phyloP scores from a whole-genome alignment of 163 green algal species.

The Prototheca stagnorum region DNA sequence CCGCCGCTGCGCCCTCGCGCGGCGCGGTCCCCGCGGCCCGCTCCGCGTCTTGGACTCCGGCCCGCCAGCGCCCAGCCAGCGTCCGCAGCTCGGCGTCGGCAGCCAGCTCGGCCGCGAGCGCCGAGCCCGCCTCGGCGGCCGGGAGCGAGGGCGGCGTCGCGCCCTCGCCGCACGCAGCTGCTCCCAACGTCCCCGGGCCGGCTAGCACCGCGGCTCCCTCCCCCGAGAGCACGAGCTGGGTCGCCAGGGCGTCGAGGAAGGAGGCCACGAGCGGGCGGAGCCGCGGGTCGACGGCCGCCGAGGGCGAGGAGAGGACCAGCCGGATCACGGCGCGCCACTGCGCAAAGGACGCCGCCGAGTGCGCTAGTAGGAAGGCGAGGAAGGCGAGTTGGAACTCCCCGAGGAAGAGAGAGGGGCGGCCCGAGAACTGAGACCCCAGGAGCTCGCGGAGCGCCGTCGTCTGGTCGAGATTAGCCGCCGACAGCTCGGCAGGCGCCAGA shows the following conservation, averaged over 20 bases:
- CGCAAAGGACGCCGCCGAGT: conserved; percentile 53
- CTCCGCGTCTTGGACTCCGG: not conserved
- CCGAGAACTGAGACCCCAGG: conserved; percentile 1
- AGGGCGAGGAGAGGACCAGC: conserved; percentile 49
- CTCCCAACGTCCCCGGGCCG: not conserved
- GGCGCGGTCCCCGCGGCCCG: not conserved
- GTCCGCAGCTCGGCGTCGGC: too few species aligned
- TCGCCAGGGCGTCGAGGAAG: conserved; percentile 5
- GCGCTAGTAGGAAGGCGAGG: conserved; percentile 65
- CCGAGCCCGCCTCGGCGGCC: too few species aligned
- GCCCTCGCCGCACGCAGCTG: not conserved
- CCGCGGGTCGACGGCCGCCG: conserved; percentile 19
- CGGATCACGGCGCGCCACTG: conserved; percentile 70
- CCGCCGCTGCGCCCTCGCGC: conserved; percentile 26
- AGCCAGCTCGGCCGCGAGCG: too few species aligned
- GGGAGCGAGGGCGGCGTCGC: not conserved
- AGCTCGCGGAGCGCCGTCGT: conserved; percentile 8
- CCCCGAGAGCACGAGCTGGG: conserved; percentile 13
- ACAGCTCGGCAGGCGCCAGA: conserved; percentile 37
- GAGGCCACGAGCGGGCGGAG: conserved; percentile 20
- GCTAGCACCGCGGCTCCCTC: not conserved
- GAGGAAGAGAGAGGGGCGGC: conserved; percentile 6
- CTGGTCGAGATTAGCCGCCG: conserved; percentile 61
- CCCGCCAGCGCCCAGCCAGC: too few species aligned
- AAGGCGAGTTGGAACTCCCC: conserved; percentile 69